Conservation (phyloP, 441 rosid genomes). For the Aquilaria agallochum region DNA sequence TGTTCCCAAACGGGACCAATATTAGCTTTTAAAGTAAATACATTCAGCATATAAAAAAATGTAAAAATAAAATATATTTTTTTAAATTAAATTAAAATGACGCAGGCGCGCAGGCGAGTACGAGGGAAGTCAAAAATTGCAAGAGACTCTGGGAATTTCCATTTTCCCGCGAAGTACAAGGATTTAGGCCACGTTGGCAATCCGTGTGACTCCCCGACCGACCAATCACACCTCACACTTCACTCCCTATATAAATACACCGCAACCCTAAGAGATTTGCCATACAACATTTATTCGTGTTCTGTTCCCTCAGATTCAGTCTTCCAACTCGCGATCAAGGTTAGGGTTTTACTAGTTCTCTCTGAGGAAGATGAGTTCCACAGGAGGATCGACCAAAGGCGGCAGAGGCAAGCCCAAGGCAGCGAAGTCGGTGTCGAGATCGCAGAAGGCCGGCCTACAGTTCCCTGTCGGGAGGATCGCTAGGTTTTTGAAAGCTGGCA, state of each 20-base stretch:
- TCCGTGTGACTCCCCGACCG: conserved; percentile 4
- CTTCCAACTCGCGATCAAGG: background rate
- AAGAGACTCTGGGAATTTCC: background rate
- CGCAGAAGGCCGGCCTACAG: conserved; percentile 76
- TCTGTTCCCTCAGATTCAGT: background rate
- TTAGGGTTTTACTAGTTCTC: conserved; percentile 18
- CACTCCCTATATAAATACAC: conserved; percentile 11
- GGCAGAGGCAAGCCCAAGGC: conserved; percentile 72
- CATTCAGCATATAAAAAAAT: too few relatives aligned
- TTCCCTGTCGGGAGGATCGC: conserved; percentile 87
- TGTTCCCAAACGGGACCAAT: too few relatives aligned
- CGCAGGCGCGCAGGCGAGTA: too few relatives aligned
- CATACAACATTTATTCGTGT: background rate
- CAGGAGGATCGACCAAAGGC: conserved; percentile 42
- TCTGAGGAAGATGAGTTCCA: conserved; percentile 27
- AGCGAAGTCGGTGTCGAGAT: conserved; percentile 65
- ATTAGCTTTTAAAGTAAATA: too few relatives aligned
- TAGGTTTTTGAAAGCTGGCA: conserved; percentile 67
- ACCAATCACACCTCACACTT: conserved; percentile 18
- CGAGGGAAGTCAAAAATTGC: background rate
- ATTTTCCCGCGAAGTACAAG: conserved; percentile 29
- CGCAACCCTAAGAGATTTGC: background rate
- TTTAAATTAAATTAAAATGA: too few relatives aligned
- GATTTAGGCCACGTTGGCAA: conserved; percentile 33
- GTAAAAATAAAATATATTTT: too few relatives aligned